Conservation (phyloP, 129 eudicot genomes). For the Centaurea solstitialis region DNA sequence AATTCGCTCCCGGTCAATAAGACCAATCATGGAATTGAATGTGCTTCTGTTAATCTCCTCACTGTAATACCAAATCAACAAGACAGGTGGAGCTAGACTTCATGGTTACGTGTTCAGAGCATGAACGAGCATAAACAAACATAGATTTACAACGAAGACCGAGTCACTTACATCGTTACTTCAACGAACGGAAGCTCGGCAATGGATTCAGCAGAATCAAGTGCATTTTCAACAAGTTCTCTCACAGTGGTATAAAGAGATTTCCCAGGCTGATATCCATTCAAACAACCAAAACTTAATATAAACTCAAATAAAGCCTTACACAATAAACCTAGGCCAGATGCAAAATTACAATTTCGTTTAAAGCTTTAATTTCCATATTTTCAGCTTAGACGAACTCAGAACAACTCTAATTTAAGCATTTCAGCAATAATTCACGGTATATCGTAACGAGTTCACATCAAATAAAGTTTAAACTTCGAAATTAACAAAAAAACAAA, state of each 20-base stretch:
- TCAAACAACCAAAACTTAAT: constrained; percentile 18
- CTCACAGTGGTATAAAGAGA: constrained; percentile 91
- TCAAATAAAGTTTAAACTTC: background rate
- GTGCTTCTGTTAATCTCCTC: constrained; percentile 90
- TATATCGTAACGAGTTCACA: background rate
- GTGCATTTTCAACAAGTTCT: constrained; percentile 98
- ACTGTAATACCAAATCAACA: constrained; percentile 40
- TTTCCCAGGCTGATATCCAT: constrained; percentile 78
- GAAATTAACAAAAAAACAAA: background rate
- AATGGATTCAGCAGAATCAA: constrained; percentile 96
- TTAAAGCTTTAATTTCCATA: background rate
- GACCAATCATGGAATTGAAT: constrained; percentile 97
- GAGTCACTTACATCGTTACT: constrained; percentile 71
- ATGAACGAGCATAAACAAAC: background rate
- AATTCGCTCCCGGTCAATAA: constrained; percentile 82
- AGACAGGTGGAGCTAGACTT: background rate
- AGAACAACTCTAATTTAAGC: background rate
- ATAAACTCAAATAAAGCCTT: background rate
- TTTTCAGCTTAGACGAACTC: background rate
- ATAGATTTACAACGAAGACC: background rate
- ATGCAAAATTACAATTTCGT: background rate
- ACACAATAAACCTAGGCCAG: background rate
- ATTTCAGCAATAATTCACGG: background rate
- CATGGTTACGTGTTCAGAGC: background rate
- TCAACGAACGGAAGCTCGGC: constrained; percentile 91